phyloP scores from a whole-genome alignment of 1,139 yeast species.

The Lodderomyces pseudojiufengensis region DNA sequence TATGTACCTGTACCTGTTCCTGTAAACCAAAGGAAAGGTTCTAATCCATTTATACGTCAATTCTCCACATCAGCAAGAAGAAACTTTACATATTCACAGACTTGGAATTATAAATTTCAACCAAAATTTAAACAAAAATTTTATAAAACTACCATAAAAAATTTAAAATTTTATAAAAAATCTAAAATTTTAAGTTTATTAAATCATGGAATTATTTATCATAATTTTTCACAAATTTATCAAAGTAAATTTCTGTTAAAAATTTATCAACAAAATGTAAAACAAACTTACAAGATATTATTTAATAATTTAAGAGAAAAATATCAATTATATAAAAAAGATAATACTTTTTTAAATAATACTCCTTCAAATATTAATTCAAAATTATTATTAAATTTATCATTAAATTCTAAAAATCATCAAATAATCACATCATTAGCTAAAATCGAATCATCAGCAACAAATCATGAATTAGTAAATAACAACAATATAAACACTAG shows the following conservation, averaged over 20 bases:
- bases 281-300: slow-evolving; percentile 20
- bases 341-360: not conserved
- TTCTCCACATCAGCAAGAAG: slow-evolving; percentile 3
- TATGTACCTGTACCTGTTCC: slow-evolving; percentile 9
- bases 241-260: slow-evolving; percentile 21
- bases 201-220: slow-evolving; percentile 17
- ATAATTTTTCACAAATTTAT: slow-evolving; percentile 24
- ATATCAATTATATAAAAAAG: slow-evolving; percentile 9
- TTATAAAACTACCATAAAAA: not conserved
- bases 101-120: slow-evolving; percentile 5
- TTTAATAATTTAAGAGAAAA: slow-evolving; percentile 13
- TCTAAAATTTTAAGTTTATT: slow-evolving; percentile 11
- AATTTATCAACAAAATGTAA: slow-evolving; percentile 19
- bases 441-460: slow-evolving; percentile 27
- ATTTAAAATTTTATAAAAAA: not conserved
- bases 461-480: slow-evolving; percentile 18
- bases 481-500: slow-evolving; percentile 26
- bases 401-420: slow-evolving; percentile 35
- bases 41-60: slow-evolving; percentile 2
- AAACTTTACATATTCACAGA: slow-evolving; percentile 5
- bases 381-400: slow-evolving; percentile 20
- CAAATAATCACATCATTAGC: slow-evolving; percentile 37
- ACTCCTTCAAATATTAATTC: slow-evolving; percentile 12
- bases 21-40: slow-evolving; percentile 1
- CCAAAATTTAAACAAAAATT: too few relatives aligned